These are phyloP conservation scores for Penicillium concentricum DNA, from an alignment of 2,329 filamentous ascomycete genomes.

Conservation along the genomic window DNA sequence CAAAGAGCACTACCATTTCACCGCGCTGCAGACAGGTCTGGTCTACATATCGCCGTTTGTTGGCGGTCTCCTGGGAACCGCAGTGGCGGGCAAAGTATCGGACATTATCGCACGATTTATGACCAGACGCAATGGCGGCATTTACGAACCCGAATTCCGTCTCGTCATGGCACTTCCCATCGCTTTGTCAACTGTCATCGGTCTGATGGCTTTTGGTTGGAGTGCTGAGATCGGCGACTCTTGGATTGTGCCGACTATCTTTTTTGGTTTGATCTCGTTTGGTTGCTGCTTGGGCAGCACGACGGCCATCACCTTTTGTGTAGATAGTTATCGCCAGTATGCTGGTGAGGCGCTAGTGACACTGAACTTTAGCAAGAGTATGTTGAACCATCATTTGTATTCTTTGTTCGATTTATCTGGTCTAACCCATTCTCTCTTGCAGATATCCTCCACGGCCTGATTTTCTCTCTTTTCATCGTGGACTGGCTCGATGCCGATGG, in stretches of 20 bases:
- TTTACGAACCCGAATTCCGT: conserved; percentile 93
- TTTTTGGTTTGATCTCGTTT: conserved; percentile 90
- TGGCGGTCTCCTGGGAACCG: conserved; percentile 85
- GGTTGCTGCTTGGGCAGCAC: conserved; percentile 88
- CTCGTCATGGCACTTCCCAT: conserved; percentile 85
- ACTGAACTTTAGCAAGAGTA: conserved; percentile 87
- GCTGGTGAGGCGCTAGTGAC: conserved; percentile 93
- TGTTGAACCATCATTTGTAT: conserved; percentile 21
- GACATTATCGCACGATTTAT: conserved; percentile 81
- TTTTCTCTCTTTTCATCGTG: conserved; percentile 86
- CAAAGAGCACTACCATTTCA: conserved; percentile 72
- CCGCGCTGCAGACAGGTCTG: conserved; percentile 74
- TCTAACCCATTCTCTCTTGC: conserved; percentile 10
- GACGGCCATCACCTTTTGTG: conserved; percentile 88
- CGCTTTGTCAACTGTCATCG: conserved; percentile 72
- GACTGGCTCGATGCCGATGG: conserved; percentile 77
- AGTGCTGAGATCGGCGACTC: conserved; percentile 69
- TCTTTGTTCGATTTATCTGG: background rate
- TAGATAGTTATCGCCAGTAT: conserved; percentile 90
- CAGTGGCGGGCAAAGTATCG: conserved; percentile 82
- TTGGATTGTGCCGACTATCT: conserved; percentile 91
- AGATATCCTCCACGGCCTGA: conserved; percentile 81
- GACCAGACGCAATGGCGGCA: conserved; percentile 80
- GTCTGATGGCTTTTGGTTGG: conserved; percentile 97
- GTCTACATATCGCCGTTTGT: conserved; percentile 90